phyloP scores from a whole-genome alignment of 805 yeast species.

The Schizosaccharomyces lindneri region DNA sequence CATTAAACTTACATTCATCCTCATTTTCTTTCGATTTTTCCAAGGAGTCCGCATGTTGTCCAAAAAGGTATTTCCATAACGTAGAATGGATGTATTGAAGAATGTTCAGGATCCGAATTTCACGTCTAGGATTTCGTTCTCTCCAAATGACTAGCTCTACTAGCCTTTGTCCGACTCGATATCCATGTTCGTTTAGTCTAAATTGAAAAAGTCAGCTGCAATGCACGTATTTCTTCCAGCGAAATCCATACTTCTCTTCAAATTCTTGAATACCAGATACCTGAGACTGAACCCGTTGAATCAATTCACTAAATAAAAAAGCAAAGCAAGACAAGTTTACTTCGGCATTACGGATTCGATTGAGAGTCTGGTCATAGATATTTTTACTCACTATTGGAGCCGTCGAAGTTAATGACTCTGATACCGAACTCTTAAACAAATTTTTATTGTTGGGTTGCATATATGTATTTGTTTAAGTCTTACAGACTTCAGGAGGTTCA shows the following conservation, averaged over 20 bases:
- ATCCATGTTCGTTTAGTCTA: slow-evolving; percentile 47
- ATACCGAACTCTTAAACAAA: not conserved
- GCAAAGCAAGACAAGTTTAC: slow-evolving; percentile 43
- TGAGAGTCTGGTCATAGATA: slow-evolving; percentile 46
- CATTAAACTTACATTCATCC: slow-evolving; percentile 21
- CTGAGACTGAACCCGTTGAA: slow-evolving; percentile 35
- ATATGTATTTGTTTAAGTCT: not conserved
- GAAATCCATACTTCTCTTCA: slow-evolving; percentile 17
- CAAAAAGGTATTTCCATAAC: slow-evolving; percentile 54
- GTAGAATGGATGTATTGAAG: slow-evolving; percentile 47
- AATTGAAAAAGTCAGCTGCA: not conserved
- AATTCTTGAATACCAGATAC: slow-evolving; percentile 46
- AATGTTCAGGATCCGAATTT: slow-evolving; percentile 37
- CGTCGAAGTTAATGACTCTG: not conserved
- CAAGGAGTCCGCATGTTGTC: slow-evolving; percentile 45
- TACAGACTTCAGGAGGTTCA: too few relatives aligned
- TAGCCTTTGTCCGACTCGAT: slow-evolving; percentile 47
- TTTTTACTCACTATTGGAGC: slow-evolving; percentile 5
- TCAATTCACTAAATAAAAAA: slow-evolving; percentile 43
- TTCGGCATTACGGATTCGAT: slow-evolving; percentile 33
- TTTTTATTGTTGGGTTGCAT: not conserved
- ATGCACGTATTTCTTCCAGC: not conserved
- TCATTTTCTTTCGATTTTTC: slow-evolving; percentile 48
- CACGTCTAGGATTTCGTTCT: slow-evolving; percentile 44
- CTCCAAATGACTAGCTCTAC: slow-evolving; percentile 45